Conservation (phyloP, 2,329 filamentous ascomycete species). For the Aspergillus fijiensis region DNA sequence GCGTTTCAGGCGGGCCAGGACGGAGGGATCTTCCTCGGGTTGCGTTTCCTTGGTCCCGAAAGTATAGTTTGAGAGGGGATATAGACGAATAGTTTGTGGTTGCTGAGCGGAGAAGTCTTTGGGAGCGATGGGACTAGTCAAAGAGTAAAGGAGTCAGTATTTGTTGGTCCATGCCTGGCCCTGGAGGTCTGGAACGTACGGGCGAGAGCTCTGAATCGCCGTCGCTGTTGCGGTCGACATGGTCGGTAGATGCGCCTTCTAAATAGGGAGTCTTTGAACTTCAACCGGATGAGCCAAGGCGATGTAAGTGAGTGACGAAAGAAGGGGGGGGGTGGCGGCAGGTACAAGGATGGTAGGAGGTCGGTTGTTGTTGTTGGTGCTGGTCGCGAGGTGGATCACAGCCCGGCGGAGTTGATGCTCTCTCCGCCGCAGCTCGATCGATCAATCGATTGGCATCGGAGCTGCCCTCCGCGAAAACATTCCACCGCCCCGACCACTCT, state of each 20-base stretch:
- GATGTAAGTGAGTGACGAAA: background rate
- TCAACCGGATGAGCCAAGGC: background rate
- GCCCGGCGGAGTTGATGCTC: background rate
- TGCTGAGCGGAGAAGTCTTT: conserved; percentile 86
- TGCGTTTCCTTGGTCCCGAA: conserved; percentile 98
- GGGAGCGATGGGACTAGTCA: conserved; percentile 69
- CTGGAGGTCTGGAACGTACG: conserved; percentile 44
- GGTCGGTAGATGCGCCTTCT: background rate
- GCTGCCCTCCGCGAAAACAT: conserved; percentile 26
- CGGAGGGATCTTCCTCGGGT: conserved; percentile 94
- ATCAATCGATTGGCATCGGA: background rate
- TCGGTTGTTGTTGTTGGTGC: background rate
- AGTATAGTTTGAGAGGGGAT: conserved; percentile 96
- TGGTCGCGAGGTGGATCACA: background rate
- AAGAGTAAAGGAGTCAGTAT: background rate
- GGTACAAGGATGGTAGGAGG: background rate
- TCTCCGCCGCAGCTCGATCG: background rate
- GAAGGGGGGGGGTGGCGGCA: background rate
- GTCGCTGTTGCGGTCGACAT: conserved; percentile 86
- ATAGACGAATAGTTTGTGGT: conserved; percentile 83
- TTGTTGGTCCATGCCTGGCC: background rate
- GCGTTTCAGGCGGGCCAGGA: conserved; percentile 85
- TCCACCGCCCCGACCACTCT: conserved; percentile 23
- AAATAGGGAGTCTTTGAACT: too few species aligned
- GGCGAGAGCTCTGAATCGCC: conserved; percentile 72